Conservation (phyloP, 352 stramenopile species). For the Phytopythium cucurbitacearum region DNA sequence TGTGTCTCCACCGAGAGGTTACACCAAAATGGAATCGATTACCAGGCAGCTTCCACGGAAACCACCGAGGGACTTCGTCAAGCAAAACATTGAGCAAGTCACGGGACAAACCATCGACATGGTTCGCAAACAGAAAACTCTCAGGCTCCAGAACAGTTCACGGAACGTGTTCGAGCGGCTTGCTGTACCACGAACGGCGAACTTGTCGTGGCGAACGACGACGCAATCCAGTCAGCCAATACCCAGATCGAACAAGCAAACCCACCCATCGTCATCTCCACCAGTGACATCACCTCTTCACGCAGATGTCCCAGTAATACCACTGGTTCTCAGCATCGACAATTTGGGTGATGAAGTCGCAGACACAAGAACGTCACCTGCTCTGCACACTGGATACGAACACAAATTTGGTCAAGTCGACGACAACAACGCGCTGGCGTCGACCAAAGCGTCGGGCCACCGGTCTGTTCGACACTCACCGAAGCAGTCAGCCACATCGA, state of each 20-base stretch:
- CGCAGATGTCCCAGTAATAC: neutral
- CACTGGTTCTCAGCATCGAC: no score
- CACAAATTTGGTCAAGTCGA: no score
- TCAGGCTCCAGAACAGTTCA: neutral
- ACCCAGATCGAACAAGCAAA: neutral
- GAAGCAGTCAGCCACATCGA: neutral
- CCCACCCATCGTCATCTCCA: neutral
- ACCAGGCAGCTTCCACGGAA: slow-evolving; percentile 9
- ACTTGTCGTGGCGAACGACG: slow-evolving; percentile 9
- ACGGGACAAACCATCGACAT: slow-evolving; percentile 18
- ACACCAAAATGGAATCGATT: slow-evolving; percentile 1
- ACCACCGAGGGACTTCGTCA: slow-evolving; percentile 44
- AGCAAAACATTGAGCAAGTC: slow-evolving; percentile 49
- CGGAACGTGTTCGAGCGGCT: slow-evolving; percentile 47
- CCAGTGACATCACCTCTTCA: neutral
- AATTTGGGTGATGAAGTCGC: neutral
- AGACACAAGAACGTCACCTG: neutral
- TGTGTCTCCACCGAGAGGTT: slow-evolving; percentile 18
- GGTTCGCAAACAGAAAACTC: neutral
- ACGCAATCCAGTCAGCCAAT: no score
- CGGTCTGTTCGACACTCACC: neutral
- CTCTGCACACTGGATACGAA: no score
- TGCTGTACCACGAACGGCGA: slow-evolving; percentile 16
- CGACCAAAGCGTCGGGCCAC: no score
- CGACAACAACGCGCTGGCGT: neutral